Base-by-base conservation (phyloP, 768 basidiomycete species). In the Russula griseocarnosa region DNA sequence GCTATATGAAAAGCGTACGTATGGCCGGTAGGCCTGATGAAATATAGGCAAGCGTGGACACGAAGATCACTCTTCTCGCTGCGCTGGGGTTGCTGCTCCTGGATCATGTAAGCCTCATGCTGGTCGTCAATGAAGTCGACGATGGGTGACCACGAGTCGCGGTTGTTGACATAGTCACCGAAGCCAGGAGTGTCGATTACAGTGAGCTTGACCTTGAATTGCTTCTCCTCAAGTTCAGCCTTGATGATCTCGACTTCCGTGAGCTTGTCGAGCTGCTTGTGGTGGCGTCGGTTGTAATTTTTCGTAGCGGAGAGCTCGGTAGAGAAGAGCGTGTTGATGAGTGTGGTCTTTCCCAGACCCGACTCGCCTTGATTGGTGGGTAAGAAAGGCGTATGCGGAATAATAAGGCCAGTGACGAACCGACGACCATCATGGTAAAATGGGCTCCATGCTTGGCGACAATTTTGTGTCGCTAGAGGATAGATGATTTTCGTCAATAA, bases 101-200 rank as follows among this genome's bases (percentile, higher is more conserved):
- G 97, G 62, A 92, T 84, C 92, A 94, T 94, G 73, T 93, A 94
- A 14, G 89, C 88, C 73, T 96, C 92, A 73, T 94, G 92, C 78
- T 94, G 92, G 81, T 94, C 92, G 74, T 94, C 92, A 69, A 97
- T 94, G 76, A 98, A 98, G 76, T 99, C 96, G 74, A 99, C 88
- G 70, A 99, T 98, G 59, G 97, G 97, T 32, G 85, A 83, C 97
- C 97, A 99, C 22, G 93, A 95, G 76, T 98, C 97, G 61, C 93
- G 86, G 84, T 99, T 99, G 91, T 99, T 99, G 79, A 99, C 96
- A 72, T 98, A 98, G 88, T 99, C 97, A 42, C 97, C 97, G 67
- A 98, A 99, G 32, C 97, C 97, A 60, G 97, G 97, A 13, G 96
- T 98, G 77, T 99, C 97, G 69, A 99, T 96, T 74, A 98, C 97